phyloP scores from a whole-genome alignment of 139 green algal species.

The Picochlorum sp. region DNA sequence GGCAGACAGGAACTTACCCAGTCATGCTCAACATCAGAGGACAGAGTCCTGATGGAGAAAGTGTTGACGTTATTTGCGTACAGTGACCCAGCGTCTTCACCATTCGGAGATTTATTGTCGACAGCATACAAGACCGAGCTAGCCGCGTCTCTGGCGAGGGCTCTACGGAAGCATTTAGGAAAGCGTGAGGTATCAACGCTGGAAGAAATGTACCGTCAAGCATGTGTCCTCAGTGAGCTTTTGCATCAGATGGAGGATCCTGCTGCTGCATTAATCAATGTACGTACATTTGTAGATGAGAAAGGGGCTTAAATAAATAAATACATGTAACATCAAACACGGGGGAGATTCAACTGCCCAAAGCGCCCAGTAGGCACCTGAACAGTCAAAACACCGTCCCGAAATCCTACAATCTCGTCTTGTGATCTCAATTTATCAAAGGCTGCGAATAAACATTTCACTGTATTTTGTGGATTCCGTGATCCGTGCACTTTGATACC shows the following conservation, averaged over 20 bases:
- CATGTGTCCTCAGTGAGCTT: constrained; percentile 4
- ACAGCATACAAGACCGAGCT: constrained; percentile 24
- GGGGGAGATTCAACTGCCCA: background rate
- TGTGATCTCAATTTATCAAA: constrained; percentile 22
- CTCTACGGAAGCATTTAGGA: constrained; percentile 35
- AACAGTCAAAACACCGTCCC: constrained; percentile 4
- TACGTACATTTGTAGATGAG: constrained; percentile 9
- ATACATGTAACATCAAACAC: constrained; percentile 6
- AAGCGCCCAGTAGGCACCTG: constrained; percentile 23
- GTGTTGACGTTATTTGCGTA: constrained; percentile 64
- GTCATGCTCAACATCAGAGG: constrained; percentile 4
- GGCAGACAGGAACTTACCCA: constrained; percentile 26
- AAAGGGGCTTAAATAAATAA: background rate
- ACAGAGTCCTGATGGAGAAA: constrained; percentile 36
- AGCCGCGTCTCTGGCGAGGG: constrained; percentile 45
- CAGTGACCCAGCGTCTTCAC: constrained; percentile 34
- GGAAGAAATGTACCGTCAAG: constrained; percentile 10
- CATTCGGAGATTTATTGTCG: constrained; percentile 48
- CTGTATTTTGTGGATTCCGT: constrained; percentile 24
- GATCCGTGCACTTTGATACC: constrained; percentile 34
- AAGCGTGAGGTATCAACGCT: constrained; percentile 18
- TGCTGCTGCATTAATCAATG: constrained; percentile 15
- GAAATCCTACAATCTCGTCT: constrained; percentile 16
- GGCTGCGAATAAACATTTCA: constrained; percentile 34
- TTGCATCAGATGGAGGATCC: constrained; percentile 10